Conservation (phyloP, 257 asterid genomes). For the Eustoma russellianum region DNA sequence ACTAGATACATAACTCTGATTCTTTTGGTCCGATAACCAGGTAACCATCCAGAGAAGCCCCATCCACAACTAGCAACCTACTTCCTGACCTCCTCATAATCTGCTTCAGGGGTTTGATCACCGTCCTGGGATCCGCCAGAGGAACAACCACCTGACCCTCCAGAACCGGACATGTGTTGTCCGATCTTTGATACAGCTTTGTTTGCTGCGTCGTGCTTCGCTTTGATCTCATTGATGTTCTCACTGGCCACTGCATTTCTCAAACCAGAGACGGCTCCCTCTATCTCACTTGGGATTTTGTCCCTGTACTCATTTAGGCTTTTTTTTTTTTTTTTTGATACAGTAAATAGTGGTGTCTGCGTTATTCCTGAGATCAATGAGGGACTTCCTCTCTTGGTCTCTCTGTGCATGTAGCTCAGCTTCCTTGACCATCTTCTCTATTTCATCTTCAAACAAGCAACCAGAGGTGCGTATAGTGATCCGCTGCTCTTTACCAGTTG, state of each 20-base stretch:
- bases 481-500: constrained; percentile 62
- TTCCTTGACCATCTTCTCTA: constrained; percentile 64
- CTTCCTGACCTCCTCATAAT: constrained; percentile 78
- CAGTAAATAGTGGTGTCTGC: constrained; percentile 70
- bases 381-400: constrained; percentile 58
- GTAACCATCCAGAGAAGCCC: neutral
- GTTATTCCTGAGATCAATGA: constrained; percentile 43
- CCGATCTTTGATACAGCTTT: constrained; percentile 80
- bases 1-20: no score
- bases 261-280: constrained; percentile 54
- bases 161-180: constrained; percentile 48
- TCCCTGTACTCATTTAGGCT: constrained; percentile 57
- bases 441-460: constrained; percentile 53
- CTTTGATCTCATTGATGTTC: constrained; percentile 44
- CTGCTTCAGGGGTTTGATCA: constrained; percentile 62
- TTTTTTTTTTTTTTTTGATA: constrained; percentile 63
- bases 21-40: neutral
- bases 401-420: constrained; percentile 59
- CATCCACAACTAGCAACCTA: constrained; percentile 14
- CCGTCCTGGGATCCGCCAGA: constrained; percentile 57
- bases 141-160: constrained; percentile 24
- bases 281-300: constrained; percentile 52
- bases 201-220: constrained; percentile 60
- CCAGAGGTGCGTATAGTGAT: constrained; percentile 58
- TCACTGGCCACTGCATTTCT: constrained; percentile 42